Conservation (phyloP, 352 stramenopile genomes). For the Globisporangium paroecandrum region DNA sequence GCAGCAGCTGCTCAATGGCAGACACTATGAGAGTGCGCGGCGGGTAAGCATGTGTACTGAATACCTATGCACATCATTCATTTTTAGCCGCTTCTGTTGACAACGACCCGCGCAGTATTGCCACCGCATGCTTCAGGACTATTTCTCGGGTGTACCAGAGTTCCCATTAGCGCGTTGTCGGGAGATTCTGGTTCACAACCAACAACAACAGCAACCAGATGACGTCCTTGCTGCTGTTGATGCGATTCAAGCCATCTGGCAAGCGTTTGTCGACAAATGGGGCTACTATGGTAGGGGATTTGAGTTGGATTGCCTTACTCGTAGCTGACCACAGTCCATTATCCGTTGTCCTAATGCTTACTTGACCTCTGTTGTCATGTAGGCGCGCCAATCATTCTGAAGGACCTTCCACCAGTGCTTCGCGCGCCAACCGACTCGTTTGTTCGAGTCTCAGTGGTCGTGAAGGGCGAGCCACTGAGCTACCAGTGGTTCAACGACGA, state of each 20-base stretch:
- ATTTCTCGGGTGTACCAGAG: conserved; percentile 58
- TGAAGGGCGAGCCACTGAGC: conserved; percentile 58
- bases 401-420: conserved; percentile 37
- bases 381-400: conserved; percentile 40
- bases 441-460: conserved; percentile 41
- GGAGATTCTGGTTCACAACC: conserved; percentile 16
- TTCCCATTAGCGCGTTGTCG: conserved; percentile 49
- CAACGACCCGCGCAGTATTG: conserved; percentile 32
- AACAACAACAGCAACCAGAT: not conserved
- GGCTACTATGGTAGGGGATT: conserved; percentile 42
- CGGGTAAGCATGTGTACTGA: conserved; percentile 28
- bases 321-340: not conserved
- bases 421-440: conserved; percentile 46
- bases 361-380: not conserved
- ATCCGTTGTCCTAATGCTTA: not conserved
- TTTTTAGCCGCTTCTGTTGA: too few relatives aligned
- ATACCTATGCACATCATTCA: not conserved
- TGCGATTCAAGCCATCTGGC: conserved; percentile 37
- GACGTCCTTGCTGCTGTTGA: conserved; percentile 17
- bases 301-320: not conserved
- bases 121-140: conserved; percentile 36
- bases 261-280: conserved; percentile 56
- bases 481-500: conserved; percentile 65
- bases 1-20: conserved; percentile 25
- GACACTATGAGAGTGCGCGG: conserved; percentile 51